phyloP scores from a whole-genome alignment of 768 basidiomycete species.

The Suillus occidentalis region DNA sequence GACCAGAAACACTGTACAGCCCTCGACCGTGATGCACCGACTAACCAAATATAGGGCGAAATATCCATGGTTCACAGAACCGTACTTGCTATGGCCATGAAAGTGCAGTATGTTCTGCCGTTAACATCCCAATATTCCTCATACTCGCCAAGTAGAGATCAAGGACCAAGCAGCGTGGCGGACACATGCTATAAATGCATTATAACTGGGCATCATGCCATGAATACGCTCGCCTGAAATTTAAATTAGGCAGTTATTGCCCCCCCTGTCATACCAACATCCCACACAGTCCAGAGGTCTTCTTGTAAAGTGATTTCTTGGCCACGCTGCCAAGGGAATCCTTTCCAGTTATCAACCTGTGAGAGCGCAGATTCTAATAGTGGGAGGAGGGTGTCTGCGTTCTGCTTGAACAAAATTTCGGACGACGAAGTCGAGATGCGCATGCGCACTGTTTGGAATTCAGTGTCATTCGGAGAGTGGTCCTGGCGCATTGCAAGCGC shows the following conservation, averaged over 20 bases:
- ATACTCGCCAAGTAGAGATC: neutral
- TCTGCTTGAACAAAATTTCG: neutral
- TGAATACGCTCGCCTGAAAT: neutral
- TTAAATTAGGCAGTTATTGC: neutral
- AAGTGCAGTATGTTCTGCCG: neutral
- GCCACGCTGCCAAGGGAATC: neutral
- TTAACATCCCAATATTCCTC: neutral
- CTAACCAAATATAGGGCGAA: neutral
- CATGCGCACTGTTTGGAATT: constrained; percentile 2
- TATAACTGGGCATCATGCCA: neutral
- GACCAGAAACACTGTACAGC: neutral
- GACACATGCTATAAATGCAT: neutral
- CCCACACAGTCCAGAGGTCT: constrained; percentile 19
- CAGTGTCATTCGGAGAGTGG: neutral
- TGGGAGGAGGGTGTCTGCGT: neutral
- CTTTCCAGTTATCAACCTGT: neutral
- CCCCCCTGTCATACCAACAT: constrained; percentile 6
- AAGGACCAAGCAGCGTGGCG: neutral
- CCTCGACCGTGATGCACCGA: neutral
- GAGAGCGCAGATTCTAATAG: neutral
- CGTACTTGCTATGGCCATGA: neutral
- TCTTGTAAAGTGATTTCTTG: neutral
- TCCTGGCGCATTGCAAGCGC: constrained; percentile 15
- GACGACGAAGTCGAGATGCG: neutral
- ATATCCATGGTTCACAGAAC: too few relatives aligned